phyloP scores from a whole-genome alignment of 2,329 filamentous ascomycete genomes.

The Zalaria obscura region DNA sequence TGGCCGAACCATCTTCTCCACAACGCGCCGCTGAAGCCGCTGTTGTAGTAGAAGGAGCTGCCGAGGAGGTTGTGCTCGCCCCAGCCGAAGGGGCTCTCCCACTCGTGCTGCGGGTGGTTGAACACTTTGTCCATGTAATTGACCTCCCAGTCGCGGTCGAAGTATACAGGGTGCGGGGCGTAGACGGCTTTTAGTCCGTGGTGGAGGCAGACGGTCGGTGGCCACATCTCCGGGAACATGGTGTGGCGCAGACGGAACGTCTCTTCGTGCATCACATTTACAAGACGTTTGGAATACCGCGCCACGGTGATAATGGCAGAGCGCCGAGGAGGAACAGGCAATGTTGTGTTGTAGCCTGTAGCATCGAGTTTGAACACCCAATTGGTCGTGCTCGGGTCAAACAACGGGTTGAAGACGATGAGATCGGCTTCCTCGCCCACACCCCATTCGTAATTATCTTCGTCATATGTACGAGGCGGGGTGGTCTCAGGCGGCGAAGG shows the following conservation, averaged over 20 bases:
- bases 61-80: slow-evolving; percentile 37
- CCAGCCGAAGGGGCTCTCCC: slow-evolving; percentile 35
- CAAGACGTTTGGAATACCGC: slow-evolving; percentile 54
- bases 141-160: slow-evolving; percentile 56
- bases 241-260: slow-evolving; percentile 56
- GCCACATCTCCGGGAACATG: slow-evolving; percentile 69
- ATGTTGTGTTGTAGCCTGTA: slow-evolving; percentile 46
- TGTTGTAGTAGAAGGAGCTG: slow-evolving; percentile 37
- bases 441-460: slow-evolving; percentile 61
- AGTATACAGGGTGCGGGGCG: slow-evolving; percentile 65
- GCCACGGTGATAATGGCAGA: slow-evolving; percentile 68
- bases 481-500: slow-evolving; percentile 47
- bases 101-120: slow-evolving; percentile 31
- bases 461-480: slow-evolving; percentile 43
- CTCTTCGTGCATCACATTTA: slow-evolving; percentile 67
- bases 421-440: slow-evolving; percentile 63
- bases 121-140: slow-evolving; percentile 31
- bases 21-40: slow-evolving; percentile 30
- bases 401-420: slow-evolving; percentile 65
- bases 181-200: slow-evolving; percentile 70
- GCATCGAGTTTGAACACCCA: slow-evolving; percentile 59
- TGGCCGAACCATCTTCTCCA: slow-evolving; percentile 37
- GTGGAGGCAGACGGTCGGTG: slow-evolving; percentile 56
- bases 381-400: slow-evolving; percentile 56
- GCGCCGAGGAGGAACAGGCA: slow-evolving; percentile 50